Conservation (phyloP, 768 basidiomycete genomes). For the Fomitopsis pulvina region DNA sequence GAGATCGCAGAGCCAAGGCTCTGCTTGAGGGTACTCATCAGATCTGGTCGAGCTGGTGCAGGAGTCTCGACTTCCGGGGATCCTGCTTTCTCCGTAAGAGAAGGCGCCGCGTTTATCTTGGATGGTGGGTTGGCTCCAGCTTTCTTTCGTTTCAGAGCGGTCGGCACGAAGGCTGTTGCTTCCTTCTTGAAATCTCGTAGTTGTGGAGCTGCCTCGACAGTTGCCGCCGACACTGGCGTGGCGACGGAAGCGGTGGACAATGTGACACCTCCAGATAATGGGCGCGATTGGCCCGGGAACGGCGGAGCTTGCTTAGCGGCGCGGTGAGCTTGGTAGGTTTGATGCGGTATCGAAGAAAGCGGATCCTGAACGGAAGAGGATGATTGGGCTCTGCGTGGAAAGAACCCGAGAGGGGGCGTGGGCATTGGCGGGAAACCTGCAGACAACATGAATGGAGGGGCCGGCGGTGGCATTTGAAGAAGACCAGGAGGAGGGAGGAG, state of each 20-base stretch:
- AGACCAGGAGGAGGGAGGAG: conserved; percentile 18
- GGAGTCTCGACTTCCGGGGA: conserved; percentile 23
- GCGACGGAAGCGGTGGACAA: conserved; percentile 19
- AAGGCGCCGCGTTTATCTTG: conserved; percentile 62
- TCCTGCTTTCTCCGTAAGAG: conserved; percentile 31
- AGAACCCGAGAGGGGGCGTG: conserved; percentile 61
- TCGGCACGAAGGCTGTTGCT: conserved; percentile 86
- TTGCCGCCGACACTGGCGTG: conserved; percentile 48
- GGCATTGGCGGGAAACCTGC: conserved; percentile 24
- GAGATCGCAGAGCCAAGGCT: conserved; percentile 46
- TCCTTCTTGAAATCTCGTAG: conserved; percentile 94
- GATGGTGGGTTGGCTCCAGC: conserved; percentile 27
- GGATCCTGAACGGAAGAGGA: conserved; percentile 64
- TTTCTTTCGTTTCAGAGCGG: conserved; percentile 73
- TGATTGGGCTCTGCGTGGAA: conserved; percentile 47
- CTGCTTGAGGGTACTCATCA: conserved; percentile 52
- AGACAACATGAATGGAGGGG: too few species aligned
- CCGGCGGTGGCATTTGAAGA: conserved; percentile 33
- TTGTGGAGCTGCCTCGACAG: conserved; percentile 78
- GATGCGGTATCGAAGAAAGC: conserved; percentile 65
- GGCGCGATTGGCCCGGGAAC: conserved; percentile 17
- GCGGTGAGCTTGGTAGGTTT: conserved; percentile 74
- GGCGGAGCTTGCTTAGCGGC: conserved; percentile 30
- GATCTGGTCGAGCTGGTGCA: conserved; percentile 51
- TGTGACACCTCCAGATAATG: conserved; percentile 12